These are phyloP conservation scores for Plasmodium inui DNA, from an alignment of 169 alveolate species.

Conservation along the genomic window DNA sequence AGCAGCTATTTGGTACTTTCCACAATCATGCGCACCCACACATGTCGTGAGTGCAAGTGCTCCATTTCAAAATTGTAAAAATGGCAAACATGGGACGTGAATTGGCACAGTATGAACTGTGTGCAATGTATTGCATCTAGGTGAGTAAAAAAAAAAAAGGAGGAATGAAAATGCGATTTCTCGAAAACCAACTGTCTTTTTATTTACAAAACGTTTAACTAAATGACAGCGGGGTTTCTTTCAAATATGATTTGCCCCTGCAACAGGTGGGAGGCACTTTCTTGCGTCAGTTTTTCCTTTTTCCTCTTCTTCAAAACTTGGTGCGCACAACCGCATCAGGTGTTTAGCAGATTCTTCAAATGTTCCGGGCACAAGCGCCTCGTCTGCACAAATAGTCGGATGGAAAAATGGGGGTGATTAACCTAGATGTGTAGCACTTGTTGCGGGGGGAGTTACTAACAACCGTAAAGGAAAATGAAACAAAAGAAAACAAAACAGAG, in stretches of 20 bases:
- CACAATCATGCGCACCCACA: background rate
- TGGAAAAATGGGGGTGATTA: background rate
- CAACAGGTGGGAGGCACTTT: background rate
- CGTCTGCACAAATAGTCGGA: slow-evolving; percentile 15
- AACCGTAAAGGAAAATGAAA: background rate
- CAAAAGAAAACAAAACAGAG: background rate
- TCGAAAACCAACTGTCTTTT: background rate
- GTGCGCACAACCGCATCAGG: background rate
- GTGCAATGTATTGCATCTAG: background rate
- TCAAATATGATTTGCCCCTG: background rate
- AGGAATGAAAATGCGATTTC: background rate
- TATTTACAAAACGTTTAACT: background rate
- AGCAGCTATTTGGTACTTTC: background rate
- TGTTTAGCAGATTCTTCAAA: slow-evolving; percentile 60
- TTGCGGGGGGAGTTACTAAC: background rate
- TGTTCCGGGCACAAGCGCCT: slow-evolving; percentile 73
- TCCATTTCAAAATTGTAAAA: slow-evolving; percentile 2
- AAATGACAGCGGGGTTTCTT: background rate
- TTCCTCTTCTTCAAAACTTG: background rate
- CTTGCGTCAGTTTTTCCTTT: background rate
- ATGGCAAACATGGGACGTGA: background rate
- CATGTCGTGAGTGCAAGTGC: background rate
- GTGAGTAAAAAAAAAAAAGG: background rate
- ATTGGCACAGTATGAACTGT: background rate
- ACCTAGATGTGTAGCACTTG: background rate